Conservation (phyloP, 768 basidiomycete genomes). For the Termitomyces sp. region DNA sequence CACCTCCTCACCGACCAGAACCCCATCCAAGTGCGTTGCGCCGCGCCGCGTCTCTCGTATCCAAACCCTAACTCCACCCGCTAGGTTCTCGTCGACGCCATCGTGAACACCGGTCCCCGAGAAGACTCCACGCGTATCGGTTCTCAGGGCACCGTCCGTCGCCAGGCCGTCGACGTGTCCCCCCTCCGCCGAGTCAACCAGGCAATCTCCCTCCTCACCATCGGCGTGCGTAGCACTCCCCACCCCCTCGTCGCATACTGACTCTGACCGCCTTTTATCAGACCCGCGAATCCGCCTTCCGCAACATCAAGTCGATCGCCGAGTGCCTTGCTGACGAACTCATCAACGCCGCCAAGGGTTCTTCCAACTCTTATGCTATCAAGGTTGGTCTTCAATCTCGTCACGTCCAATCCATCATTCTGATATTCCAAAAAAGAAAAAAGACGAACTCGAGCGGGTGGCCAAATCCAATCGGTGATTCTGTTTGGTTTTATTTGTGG, state of each 20-base stretch:
- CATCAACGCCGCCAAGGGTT: constrained; percentile 99
- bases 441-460: constrained; percentile 99
- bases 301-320: constrained; percentile 98
- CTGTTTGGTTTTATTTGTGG: constrained; percentile 11
- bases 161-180: constrained; percentile 99
- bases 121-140: constrained; percentile 99
- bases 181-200: constrained; percentile 98
- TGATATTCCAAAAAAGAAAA: constrained; percentile 50
- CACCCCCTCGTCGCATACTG: background rate
- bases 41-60: no score
- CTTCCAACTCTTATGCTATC: constrained; percentile 99
- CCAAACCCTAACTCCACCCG: no score
- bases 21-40: constrained; percentile 82
- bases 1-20: constrained; percentile 99
- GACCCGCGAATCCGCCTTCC: constrained; percentile 99
- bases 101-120: constrained; percentile 98
- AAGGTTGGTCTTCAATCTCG: constrained; percentile 55
- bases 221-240: constrained; percentile 64
- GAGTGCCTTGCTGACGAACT: constrained; percentile 99
- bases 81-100: constrained; percentile 93
- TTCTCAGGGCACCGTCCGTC: constrained; percentile 98
- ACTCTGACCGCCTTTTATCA: constrained; percentile 29
- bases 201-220: constrained; percentile 90
- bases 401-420: background rate
- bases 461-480: constrained; percentile 99